Evolutionary conservation across 148 eudicot species (phyloP), one percentile per base, ranked within the genome.

Genomic region (Camellia sinensis): DNA sequence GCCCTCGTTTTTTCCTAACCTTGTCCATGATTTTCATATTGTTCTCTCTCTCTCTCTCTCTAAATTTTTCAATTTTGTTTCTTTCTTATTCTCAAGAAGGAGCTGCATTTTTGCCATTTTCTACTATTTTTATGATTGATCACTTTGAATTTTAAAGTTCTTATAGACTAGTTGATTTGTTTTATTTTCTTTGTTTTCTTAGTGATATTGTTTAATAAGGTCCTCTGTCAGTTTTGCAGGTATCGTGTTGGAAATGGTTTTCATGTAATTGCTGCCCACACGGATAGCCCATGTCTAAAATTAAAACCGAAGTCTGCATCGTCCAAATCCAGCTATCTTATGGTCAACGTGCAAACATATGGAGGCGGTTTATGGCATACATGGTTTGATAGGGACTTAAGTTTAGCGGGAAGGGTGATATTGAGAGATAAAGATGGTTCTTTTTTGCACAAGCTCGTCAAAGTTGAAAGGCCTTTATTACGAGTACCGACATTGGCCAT

Each of bases 311-410:
- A 90, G 73, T 95, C 97, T 50, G 97, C 97, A 76, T 95, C 94
- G 50, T 85, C 94, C 82, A 95, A 95, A 83, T 86, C 91, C 77
- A 94, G 97, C 46, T 92, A 90, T 89, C 90, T 88, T 67, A 95
- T 93, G 99, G 89, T 93, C 68, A 95, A 92, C 78, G 99, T 95
- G 83, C 97, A 95, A 88, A 95, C 97, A 37, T 95, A 93, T 87
- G 99, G 99, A 85, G 87, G 91, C 85, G 99, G 99, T 79, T 89
- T 95, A 81, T 95, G 99, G 99, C 90, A 95, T 80, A 95, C 99
- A 76, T 95, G 99, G 99, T 95, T 91, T 86, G 99, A 95, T 61
- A 86, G 99, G 83, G 99, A 95, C 85, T 82, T 95, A 65, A 92
- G 92, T 83, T 80, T 95, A 60, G 99, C 97, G 43, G 99, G 99